A percentile compares a stretch with the other conserved stretches of the same genome.
These are phyloP conservation scores for Suhomyces chickasaworum DNA, from an alignment of 1,139 yeast species.

Conservation along the genomic window DNA sequence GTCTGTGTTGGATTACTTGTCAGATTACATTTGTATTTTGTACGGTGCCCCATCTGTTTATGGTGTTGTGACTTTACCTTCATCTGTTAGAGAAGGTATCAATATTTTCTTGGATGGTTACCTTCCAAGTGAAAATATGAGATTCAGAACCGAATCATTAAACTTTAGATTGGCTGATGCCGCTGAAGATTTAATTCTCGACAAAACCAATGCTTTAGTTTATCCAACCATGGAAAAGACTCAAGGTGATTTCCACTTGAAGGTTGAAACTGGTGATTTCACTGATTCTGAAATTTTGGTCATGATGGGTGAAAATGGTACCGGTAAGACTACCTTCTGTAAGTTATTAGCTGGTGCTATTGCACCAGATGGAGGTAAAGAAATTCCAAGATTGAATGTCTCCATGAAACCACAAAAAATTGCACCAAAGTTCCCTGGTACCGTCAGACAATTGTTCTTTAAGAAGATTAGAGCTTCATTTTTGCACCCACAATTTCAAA, in stretches of 20 bases:
- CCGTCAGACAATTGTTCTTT: constrained; percentile 95
- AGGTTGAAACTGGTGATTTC: constrained; percentile 83
- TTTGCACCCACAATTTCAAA: constrained; percentile 95
- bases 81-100: constrained; percentile 98
- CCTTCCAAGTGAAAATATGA: constrained; percentile 93
- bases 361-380: constrained; percentile 75
- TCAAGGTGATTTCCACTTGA: constrained; percentile 91
- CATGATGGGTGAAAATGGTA: constrained; percentile 99
- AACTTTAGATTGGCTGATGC: constrained; percentile 96
- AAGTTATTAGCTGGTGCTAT: constrained; percentile 90
- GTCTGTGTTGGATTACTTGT: constrained; percentile 92
- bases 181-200: constrained; percentile 72
- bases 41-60: constrained; percentile 98
- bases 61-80: constrained; percentile 95
- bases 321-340: constrained; percentile 98
- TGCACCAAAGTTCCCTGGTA: constrained; percentile 97
- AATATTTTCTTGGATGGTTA: constrained; percentile 97
- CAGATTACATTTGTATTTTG: constrained; percentile 93
- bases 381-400: constrained; percentile 84
- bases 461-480: constrained; percentile 94
- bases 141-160: constrained; percentile 93
- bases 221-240: constrained; percentile 88
- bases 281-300: constrained; percentile 96
- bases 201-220: constrained; percentile 72
- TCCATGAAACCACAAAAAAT: constrained; percentile 99